These are phyloP conservation scores for Talaromyces atroroseus DNA, from an alignment of 2,329 filamentous ascomycete genomes.

Conservation along the genomic window DNA sequence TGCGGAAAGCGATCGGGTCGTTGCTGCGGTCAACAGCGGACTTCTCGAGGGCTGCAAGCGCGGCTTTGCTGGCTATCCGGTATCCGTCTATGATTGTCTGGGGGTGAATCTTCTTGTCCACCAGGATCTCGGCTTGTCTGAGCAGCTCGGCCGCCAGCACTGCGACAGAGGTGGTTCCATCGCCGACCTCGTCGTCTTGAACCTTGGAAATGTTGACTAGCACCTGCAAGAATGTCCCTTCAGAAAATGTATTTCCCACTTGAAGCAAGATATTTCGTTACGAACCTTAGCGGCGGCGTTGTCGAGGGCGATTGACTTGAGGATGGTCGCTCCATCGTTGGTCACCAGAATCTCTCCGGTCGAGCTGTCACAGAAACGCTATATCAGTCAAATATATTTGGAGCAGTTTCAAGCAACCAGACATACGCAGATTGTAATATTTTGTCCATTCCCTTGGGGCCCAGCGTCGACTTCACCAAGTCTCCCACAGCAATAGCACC, in stretches of 20 bases:
- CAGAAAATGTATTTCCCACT: background rate
- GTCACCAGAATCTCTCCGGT: slow-evolving; percentile 98
- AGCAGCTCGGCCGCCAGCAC: slow-evolving; percentile 92
- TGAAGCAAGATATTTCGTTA: background rate
- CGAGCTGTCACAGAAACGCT: slow-evolving; percentile 52
- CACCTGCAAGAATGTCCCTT: background rate
- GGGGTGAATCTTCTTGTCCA: slow-evolving; percentile 97
- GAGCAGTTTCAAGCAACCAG: background rate
- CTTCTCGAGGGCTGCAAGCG: slow-evolving; percentile 75
- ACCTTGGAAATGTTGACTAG: slow-evolving; percentile 99
- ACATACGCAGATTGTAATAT: slow-evolving; percentile 90
- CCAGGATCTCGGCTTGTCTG: slow-evolving; percentile 92
- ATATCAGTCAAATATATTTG: background rate
- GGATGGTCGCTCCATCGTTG: slow-evolving; percentile 96
- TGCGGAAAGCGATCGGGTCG: slow-evolving; percentile 74
- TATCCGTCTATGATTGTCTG: slow-evolving; percentile 99
- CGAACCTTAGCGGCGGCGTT: slow-evolving; percentile 92
- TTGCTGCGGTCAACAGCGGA: slow-evolving; percentile 86
- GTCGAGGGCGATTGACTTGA: slow-evolving; percentile 96
- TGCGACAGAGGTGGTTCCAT: slow-evolving; percentile 96
- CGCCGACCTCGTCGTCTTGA: slow-evolving; percentile 96
- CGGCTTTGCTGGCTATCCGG: slow-evolving; percentile 89
- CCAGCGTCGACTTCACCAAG: slow-evolving; percentile 92
- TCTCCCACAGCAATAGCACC: slow-evolving; percentile 97
- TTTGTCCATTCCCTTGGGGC: slow-evolving; percentile 99